Base-by-base conservation (phyloP, 2,329 filamentous ascomycete genomes). In the Fusarium sp. region DNA sequence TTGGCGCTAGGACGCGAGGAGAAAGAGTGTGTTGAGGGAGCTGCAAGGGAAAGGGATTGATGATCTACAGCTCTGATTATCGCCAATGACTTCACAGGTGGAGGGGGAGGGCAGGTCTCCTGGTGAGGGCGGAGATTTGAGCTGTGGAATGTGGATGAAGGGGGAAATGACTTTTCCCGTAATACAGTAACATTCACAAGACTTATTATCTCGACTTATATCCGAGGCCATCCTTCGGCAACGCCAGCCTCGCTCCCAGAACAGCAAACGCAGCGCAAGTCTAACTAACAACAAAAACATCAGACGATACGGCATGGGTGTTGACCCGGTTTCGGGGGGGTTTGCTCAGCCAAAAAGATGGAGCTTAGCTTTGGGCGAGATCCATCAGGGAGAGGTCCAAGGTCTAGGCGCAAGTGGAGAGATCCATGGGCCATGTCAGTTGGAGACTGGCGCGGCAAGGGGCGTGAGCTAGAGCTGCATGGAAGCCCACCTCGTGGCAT, bases 401-500 rank as follows among this genome's bases (percentile, higher is more conserved):
- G 71, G 71, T 72, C 71, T 56, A 67, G 74, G 75, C 72, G 64
- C 57, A 69, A 65, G 75, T 77, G 75, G 75, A 67, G 67, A 66
- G 57, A 62, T 35, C 53, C 35, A 38, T 24, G 20, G 53, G 20
- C 44, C 67, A 53, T 74, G 71, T 67, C 68, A 66, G 66, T 49
- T 72, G 33, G 64, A 60, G 66, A 62, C 64, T 72, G 71, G 73
- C 69, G 70, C 74, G 60, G 73, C 71, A 76, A 76, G 74, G 74
- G 74, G 74, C 62, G 67, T 49, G 40, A 66, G 66, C 73, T 77
- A 77, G 66, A 70, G 73, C 65, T 75, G 73, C 75, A 72, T 66
- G 67, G 75, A 77, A 72, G 66, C 64, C 67, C 72, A 75, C 73
- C 75, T 75, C 72, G 71, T 77, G 75, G 75, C 60, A 67, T 67